phyloP scores from a whole-genome alignment of 495 filamentous ascomycete genomes.

The Pyrenula aspistea region DNA sequence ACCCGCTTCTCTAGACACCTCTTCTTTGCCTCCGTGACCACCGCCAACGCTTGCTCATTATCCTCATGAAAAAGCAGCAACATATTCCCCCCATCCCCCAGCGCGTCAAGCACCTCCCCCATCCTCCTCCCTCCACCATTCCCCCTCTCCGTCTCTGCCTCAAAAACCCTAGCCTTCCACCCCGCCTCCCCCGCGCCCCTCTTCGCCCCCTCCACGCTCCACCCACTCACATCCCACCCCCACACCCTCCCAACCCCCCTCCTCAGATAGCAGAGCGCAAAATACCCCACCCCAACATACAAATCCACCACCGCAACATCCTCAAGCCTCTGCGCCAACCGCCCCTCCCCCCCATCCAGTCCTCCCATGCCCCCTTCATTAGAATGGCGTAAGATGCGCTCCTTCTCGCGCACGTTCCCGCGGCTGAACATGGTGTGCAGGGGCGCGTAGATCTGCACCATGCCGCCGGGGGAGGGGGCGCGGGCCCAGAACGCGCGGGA shows the following conservation, averaged over 20 bases:
- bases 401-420: slow-evolving; percentile 84
- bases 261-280: slow-evolving; percentile 65
- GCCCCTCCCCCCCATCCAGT: slow-evolving; percentile 16
- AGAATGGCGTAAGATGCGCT: slow-evolving; percentile 42
- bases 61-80: slow-evolving; percentile 55
- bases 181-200: slow-evolving; percentile 58
- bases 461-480: slow-evolving; percentile 60
- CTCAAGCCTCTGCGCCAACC: slow-evolving; percentile 9
- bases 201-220: slow-evolving; percentile 72
- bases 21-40: slow-evolving; percentile 24
- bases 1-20: slow-evolving; percentile 1
- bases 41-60: slow-evolving; percentile 42
- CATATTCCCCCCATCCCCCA: slow-evolving; percentile 10
- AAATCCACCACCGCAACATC: slow-evolving; percentile 59
- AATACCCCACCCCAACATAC: slow-evolving; percentile 90
- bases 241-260: slow-evolving; percentile 59
- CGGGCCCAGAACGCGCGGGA: slow-evolving; percentile 58
- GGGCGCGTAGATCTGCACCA: slow-evolving; percentile 79
- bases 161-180: slow-evolving; percentile 45
- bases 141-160: slow-evolving; percentile 13
- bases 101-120: slow-evolving; percentile 4
- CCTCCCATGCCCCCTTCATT: slow-evolving; percentile 16
- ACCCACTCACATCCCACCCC: slow-evolving; percentile 82
- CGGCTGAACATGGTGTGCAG: slow-evolving; percentile 83
- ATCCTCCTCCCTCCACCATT: neutral